Evolutionary conservation across 2,329 filamentous ascomycete species (phyloP).

Genomic region (Parastagonospora avenae): DNA sequence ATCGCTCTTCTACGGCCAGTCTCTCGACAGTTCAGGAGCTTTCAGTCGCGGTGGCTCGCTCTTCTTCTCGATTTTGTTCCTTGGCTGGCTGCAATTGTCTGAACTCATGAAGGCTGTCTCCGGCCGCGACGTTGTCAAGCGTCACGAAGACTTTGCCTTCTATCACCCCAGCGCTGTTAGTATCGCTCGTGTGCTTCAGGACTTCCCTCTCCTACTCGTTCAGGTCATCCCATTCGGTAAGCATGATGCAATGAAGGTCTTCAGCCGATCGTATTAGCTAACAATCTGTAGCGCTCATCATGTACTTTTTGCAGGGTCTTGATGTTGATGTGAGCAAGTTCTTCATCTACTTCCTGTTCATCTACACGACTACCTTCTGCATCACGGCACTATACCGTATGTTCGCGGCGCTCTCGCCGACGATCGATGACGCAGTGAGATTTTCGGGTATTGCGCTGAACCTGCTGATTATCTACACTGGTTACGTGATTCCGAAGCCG

Average conservation of each 20-base stretch:
- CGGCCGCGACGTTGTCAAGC: conserved; percentile 70
- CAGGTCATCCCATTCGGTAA: conserved; percentile 63
- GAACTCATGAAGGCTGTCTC: conserved; percentile 79
- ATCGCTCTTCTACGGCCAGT: conserved; percentile 75
- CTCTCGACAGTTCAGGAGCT: conserved; percentile 63
- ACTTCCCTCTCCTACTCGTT: conserved; percentile 64
- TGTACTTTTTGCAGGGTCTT: conserved; percentile 69
- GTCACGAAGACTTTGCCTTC: conserved; percentile 71
- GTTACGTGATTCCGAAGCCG: conserved; percentile 71
- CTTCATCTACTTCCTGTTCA: conserved; percentile 69
- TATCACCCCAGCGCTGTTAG: conserved; percentile 71
- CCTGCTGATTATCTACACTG: conserved; percentile 66
- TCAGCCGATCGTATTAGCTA: conserved; percentile 1
- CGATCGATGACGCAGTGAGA: conserved; percentile 69
- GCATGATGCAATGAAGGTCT: conserved; percentile 2
- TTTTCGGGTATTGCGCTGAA: conserved; percentile 68
- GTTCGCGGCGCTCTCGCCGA: conserved; percentile 67
- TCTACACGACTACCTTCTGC: conserved; percentile 66
- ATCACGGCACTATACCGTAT: conserved; percentile 69
- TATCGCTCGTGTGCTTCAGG: conserved; percentile 65
- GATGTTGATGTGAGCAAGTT: conserved; percentile 66
- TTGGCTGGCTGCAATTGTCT: conserved; percentile 73
- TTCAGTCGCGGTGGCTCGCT: conserved; percentile 67
- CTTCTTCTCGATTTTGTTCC: conserved; percentile 71
- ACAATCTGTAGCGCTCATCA: conserved; percentile 52